phyloP scores from a whole-genome alignment of 768 basidiomycete genomes.

The Kwoniella sp. region DNA sequence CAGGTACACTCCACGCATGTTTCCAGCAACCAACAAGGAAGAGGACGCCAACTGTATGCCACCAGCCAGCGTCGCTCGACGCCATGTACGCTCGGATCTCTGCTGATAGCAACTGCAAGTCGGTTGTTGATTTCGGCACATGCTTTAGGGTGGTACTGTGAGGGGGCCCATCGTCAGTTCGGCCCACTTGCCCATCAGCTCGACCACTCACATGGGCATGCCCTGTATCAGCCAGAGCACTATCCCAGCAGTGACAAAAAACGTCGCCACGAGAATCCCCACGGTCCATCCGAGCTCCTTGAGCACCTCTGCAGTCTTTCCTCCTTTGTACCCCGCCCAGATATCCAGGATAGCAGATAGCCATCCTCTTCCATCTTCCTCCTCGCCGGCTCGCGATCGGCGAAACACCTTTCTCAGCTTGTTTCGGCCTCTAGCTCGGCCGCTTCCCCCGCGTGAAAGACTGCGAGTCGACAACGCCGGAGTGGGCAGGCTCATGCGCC shows the following conservation, averaged over 20 bases:
- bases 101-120: constrained; percentile 45
- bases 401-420: constrained; percentile 8
- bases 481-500: constrained; percentile 23
- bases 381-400: neutral
- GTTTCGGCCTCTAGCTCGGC: constrained; percentile 5
- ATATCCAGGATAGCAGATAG: constrained; percentile 10
- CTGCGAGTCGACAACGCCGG: constrained; percentile 34
- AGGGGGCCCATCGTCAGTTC: constrained; percentile 2
- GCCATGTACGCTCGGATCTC: constrained; percentile 47
- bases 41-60: constrained; percentile 76
- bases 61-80: constrained; percentile 41
- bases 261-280: constrained; percentile 28
- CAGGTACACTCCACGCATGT: constrained; percentile 95
- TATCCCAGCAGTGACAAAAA: constrained; percentile 35
- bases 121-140: constrained; percentile 43
- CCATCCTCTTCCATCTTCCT: constrained; percentile 21
- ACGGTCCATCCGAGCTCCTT: constrained; percentile 45
- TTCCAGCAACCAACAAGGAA: constrained; percentile 86
- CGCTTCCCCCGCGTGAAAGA: constrained; percentile 9
- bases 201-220: constrained; percentile 45
- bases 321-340: constrained; percentile 11
- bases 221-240: constrained; percentile 39
- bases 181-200: neutral
- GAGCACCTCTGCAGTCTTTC: constrained; percentile 27
- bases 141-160: constrained; percentile 41